Conservation (phyloP, 371 early-diverging fungal genomes). For the Choanephora cucurbitarum region DNA sequence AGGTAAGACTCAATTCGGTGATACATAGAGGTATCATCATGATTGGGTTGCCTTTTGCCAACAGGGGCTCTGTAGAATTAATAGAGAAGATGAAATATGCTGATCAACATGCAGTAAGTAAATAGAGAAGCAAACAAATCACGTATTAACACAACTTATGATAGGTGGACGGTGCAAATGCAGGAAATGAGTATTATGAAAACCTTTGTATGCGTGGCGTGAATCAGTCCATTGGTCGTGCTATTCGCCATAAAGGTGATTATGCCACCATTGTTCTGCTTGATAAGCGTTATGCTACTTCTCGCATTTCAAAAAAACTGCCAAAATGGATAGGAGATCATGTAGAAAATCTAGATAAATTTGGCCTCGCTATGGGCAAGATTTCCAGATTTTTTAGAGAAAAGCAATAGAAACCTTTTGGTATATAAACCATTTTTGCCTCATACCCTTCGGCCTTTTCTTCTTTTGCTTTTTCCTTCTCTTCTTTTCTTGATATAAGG, state of each 20-base stretch:
- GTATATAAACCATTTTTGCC: no score
- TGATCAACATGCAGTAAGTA: slow-evolving; percentile 30
- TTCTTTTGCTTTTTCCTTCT: no score
- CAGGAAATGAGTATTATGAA: slow-evolving; percentile 81
- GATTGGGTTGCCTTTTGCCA: slow-evolving; percentile 90
- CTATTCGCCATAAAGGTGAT: slow-evolving; percentile 88
- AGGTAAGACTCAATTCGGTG: no score
- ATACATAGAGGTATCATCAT: slow-evolving; percentile 82
- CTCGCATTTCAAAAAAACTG: slow-evolving; percentile 56
- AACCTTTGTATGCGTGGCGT: slow-evolving; percentile 95
- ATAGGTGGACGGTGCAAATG: slow-evolving; percentile 19
- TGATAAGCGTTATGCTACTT: slow-evolving; percentile 65
- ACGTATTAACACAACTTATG: slow-evolving; percentile 5
- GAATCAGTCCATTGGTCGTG: slow-evolving; percentile 97
- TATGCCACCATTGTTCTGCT: slow-evolving; percentile 76
- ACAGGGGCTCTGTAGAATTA: slow-evolving; percentile 70
- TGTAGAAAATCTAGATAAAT: slow-evolving; percentile 52
- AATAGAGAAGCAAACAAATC: neutral
- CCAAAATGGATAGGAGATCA: slow-evolving; percentile 69
- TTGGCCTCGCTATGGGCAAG: slow-evolving; percentile 53
- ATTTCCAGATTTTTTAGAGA: slow-evolving; percentile 53
- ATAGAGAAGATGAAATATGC: slow-evolving; percentile 77
- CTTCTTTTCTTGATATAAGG: no score
- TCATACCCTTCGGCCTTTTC: no score
- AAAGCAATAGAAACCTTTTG: neutral